phyloP scores from a whole-genome alignment of 805 yeast genomes.

The Jamesozyma spencerorum region DNA sequence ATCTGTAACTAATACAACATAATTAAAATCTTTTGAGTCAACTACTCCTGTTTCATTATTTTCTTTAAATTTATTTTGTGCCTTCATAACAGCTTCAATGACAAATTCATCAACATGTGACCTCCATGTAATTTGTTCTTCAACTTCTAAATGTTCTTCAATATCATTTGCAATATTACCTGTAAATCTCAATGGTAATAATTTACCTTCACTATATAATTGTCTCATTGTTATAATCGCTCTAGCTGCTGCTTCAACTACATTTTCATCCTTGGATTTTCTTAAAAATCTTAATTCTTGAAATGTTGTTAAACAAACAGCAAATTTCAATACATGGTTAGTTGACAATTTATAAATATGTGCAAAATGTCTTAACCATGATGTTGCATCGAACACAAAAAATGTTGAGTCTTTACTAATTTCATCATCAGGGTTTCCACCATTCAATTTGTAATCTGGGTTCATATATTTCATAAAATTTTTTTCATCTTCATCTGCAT shows the following conservation, averaged over 20 bases:
- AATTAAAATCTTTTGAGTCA: slow-evolving; percentile 36
- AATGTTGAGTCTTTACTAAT: slow-evolving; percentile 50
- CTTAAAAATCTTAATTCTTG: slow-evolving; percentile 67
- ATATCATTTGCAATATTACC: slow-evolving; percentile 60
- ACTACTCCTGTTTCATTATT: neutral
- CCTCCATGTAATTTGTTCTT: slow-evolving; percentile 64
- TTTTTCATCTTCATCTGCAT: slow-evolving; percentile 9
- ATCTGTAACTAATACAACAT: slow-evolving; percentile 61
- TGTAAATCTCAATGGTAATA: slow-evolving; percentile 56
- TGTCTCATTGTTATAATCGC: slow-evolving; percentile 69
- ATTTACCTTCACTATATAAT: slow-evolving; percentile 44
- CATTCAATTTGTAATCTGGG: slow-evolving; percentile 4
- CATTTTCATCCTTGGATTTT: slow-evolving; percentile 60
- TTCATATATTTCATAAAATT: slow-evolving; percentile 17
- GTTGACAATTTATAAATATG: slow-evolving; percentile 60
- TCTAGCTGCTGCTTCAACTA: slow-evolving; percentile 72
- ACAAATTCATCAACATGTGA: slow-evolving; percentile 63
- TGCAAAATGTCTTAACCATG: slow-evolving; percentile 77
- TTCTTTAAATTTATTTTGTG: slow-evolving; percentile 9
- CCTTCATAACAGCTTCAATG: slow-evolving; percentile 38
- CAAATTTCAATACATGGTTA: slow-evolving; percentile 46
- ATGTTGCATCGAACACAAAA: slow-evolving; percentile 65
- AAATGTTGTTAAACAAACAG: slow-evolving; percentile 66
- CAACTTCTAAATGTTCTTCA: slow-evolving; percentile 67
- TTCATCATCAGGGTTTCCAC: slow-evolving; percentile 1